Base-by-base conservation (phyloP, 2,329 filamentous ascomycete genomes). In the Lasiodiplodia theobromae region DNA sequence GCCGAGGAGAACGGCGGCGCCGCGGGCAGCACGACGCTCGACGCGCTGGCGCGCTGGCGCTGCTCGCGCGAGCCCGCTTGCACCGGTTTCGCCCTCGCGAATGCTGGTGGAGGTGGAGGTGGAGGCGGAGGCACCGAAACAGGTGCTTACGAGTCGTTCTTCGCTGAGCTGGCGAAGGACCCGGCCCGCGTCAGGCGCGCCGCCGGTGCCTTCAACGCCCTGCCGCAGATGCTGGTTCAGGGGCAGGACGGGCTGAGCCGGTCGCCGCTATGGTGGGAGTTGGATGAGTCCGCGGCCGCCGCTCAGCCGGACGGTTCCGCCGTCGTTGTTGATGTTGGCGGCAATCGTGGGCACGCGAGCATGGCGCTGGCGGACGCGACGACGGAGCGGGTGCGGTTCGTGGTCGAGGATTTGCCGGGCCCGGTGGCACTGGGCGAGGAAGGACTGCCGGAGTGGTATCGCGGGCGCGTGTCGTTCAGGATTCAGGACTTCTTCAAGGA, bases 401-500 rank as follows among this genome's bases (percentile, higher is more conserved):
- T 74, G 3, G 75, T 77, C 38, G 71, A 79, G 66, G 76, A 79
- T 25, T 74, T 77, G 31, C 72, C 74, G 14, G 69, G 58, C 10
- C 70, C 69, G 14, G 40, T 74, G 44, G 69, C 68, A 51, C 54
- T 52, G 7, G 62, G 44, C 1, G 49, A 53, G 31, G 28, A 52
- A 12, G n/a, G 16, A 3, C 69, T 37, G 63, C 69, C 67, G 23
- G 38, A 18, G 3, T 66, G 70, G 25, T 71, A 77, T 10, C 69
- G 66, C 49, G 71, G 70, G 21, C 76, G 77, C 49, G 74, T 80
- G 47, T 73, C 71, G 7, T 82, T 82, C 69, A 78, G 81, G 70
- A 78, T 78, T 4, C 87, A 90, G 73, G 85, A 89, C 72, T 88
- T 90, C 73, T 88, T 89, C 74, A 80, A 80, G 10, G 82, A 85